Conservation (phyloP, 2,329 filamentous ascomycete species). For the Beauveria caledonica region DNA sequence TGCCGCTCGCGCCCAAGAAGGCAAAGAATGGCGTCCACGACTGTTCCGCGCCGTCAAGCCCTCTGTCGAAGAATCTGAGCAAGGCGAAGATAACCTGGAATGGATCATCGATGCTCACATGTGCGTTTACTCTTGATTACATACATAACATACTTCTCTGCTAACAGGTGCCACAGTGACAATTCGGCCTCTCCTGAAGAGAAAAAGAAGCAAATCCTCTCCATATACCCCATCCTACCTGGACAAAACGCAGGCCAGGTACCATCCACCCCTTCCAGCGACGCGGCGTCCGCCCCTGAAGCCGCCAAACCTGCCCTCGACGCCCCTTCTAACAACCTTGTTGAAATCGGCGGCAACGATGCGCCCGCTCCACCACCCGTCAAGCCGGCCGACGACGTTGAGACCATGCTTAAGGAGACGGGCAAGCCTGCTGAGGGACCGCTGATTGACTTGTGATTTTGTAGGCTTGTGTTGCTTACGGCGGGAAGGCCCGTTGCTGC, state of each 20-base stretch:
- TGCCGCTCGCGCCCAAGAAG: slow-evolving; percentile 66
- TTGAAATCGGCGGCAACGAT: slow-evolving; percentile 44
- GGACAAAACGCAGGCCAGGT: slow-evolving; percentile 54
- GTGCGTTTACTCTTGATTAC: slow-evolving; percentile 38
- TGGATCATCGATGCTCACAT: slow-evolving; percentile 89
- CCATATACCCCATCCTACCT: slow-evolving; percentile 75
- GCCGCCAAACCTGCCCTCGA: slow-evolving; percentile 14
- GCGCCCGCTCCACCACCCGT: not conserved
- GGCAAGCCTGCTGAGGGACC: slow-evolving; percentile 40
- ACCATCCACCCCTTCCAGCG: slow-evolving; percentile 49
- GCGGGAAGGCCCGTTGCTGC: not conserved
- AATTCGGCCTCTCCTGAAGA: slow-evolving; percentile 50
- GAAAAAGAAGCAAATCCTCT: slow-evolving; percentile 73
- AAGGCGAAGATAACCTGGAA: slow-evolving; percentile 82
- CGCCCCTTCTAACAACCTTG: slow-evolving; percentile 32
- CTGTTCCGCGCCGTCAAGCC: slow-evolving; percentile 72
- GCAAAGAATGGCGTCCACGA: slow-evolving; percentile 78
- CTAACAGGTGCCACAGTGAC: slow-evolving; percentile 20
- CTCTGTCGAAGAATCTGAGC: slow-evolving; percentile 61
- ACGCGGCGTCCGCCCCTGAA: slow-evolving; percentile 17
- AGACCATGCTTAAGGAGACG: slow-evolving; percentile 37
- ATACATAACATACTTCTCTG: too few species aligned
- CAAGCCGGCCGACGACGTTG: slow-evolving; percentile 29
- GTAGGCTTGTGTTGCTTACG: not conserved
- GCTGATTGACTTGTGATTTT: slow-evolving; percentile 42